Percentiles rank a stretch among this genome's conserved stretches.
These are phyloP conservation scores for Yarrowia sp. DNA, from an alignment of 805 yeast genomes.

Conservation along the genomic window DNA sequence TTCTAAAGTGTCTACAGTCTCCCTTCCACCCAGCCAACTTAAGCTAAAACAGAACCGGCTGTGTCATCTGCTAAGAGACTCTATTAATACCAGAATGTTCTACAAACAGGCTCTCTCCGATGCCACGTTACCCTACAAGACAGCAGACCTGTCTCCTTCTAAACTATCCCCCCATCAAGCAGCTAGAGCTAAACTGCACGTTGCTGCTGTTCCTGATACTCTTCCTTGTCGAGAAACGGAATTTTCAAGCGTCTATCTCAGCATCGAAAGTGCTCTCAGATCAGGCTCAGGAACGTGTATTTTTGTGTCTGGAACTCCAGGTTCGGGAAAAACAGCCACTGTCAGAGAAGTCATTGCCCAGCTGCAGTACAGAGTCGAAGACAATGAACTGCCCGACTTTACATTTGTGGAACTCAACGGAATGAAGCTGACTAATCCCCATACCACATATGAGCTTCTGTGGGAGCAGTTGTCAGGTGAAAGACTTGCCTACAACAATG, in stretches of 20 bases:
- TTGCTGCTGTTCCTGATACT: conserved; percentile 54
- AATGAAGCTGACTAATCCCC: conserved; percentile 79
- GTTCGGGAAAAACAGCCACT: conserved; percentile 96
- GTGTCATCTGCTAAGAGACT: conserved; percentile 5
- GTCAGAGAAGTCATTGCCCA: conserved; percentile 83
- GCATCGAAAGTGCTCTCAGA: conserved; percentile 73
- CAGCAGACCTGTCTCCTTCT: conserved; percentile 30
- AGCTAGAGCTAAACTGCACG: conserved; percentile 50
- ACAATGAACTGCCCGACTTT: conserved; percentile 58
- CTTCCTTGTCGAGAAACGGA: conserved; percentile 90
- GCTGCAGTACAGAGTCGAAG: conserved; percentile 55
- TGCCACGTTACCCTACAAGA: conserved; percentile 34
- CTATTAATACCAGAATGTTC: conserved; percentile 34
- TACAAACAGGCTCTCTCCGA: conserved; percentile 35
- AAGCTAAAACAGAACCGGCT: conserved; percentile 34
- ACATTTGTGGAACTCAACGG: conserved; percentile 90
- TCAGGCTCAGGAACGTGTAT: conserved; percentile 80
- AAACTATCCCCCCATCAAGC: conserved; percentile 44
- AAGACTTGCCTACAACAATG: conserved; percentile 65
- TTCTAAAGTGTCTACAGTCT: not conserved
- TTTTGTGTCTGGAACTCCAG: conserved; percentile 96
- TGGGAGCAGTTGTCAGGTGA: conserved; percentile 74
- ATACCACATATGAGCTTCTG: conserved; percentile 77
- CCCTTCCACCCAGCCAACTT: too few relatives aligned
- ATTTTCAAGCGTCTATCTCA: conserved; percentile 70